Percentiles rank a stretch among this genome's conserved stretches.
Conservation (phyloP, 345 rosid species). For the Gossypium ekmanianum region DNA sequence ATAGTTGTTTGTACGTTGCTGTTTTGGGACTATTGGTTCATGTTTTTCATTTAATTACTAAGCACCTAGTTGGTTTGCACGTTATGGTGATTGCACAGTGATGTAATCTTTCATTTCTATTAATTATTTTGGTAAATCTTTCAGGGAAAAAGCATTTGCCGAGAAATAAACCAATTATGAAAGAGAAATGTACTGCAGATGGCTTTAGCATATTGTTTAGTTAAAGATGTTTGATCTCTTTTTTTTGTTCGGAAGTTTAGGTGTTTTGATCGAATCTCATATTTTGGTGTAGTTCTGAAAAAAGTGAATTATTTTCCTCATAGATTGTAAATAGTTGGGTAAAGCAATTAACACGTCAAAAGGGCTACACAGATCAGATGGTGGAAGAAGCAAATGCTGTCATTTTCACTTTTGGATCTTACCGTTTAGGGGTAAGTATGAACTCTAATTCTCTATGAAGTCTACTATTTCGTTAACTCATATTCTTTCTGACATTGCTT, state of each 20-base stretch:
- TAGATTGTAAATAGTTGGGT: slow-evolving; percentile 89
- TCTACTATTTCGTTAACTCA: not conserved
- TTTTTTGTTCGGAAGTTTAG: too few species aligned
- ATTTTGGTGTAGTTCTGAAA: not conserved
- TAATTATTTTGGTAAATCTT: too few species aligned
- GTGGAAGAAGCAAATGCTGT: slow-evolving; percentile 93
- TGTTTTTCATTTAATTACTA: not conserved
- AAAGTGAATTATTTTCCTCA: not conserved
- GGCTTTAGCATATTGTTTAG: not conserved
- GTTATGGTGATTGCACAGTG: not conserved
- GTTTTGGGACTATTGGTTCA: not conserved
- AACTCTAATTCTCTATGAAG: not conserved
- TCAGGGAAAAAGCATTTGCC: too few species aligned
- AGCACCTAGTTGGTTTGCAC: not conserved
- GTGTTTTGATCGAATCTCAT: too few species aligned
- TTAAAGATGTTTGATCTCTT: not conserved
- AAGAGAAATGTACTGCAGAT: not conserved
- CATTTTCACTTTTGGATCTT: slow-evolving; percentile 91
- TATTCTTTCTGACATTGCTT: not conserved
- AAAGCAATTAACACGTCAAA: slow-evolving; percentile 56
- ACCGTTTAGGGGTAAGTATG: slow-evolving; percentile 76
- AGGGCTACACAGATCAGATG: slow-evolving; percentile 82
- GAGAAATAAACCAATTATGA: too few species aligned
- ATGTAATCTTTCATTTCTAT: too few species aligned
- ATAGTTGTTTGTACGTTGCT: not conserved